These are phyloP conservation scores for Suillus sp. DNA, from an alignment of 768 basidiomycete species.

Conservation along the genomic window DNA sequence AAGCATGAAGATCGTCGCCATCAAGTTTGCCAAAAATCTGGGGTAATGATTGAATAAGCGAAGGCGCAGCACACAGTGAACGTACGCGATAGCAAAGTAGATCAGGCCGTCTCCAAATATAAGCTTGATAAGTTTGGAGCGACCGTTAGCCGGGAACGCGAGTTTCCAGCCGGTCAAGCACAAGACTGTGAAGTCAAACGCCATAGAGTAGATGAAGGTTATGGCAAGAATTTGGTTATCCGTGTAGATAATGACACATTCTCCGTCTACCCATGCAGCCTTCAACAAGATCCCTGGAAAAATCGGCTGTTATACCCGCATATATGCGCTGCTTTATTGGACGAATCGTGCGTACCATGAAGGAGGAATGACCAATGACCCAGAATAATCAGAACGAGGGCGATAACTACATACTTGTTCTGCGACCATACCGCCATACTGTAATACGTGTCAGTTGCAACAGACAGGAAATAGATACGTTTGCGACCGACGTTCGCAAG, in stretches of 20 bases:
- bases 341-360: conserved; percentile 47
- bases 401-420: conserved; percentile 50
- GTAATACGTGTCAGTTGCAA: neutral
- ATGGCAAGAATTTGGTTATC: conserved; percentile 60
- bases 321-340: conserved; percentile 7
- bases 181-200: conserved; percentile 66
- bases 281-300: conserved; percentile 56
- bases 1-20: conserved; percentile 65
- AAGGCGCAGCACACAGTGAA: conserved; percentile 12
- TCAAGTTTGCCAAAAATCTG: conserved; percentile 67
- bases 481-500: conserved; percentile 57
- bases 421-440: conserved; percentile 77
- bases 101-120: conserved; percentile 75
- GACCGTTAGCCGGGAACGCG: conserved; percentile 45
- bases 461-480: neutral
- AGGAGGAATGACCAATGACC: conserved; percentile 74
- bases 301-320: conserved; percentile 1
- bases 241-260: conserved; percentile 62
- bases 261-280: conserved; percentile 52
- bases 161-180: conserved; percentile 65
- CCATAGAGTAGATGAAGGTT: conserved; percentile 76
- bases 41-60: conserved; percentile 12
- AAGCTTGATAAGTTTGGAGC: conserved; percentile 58
- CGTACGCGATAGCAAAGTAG: conserved; percentile 73
- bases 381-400: conserved; percentile 57